Conservation (phyloP, 331 rosid species). For the Malus hybrid region DNA sequence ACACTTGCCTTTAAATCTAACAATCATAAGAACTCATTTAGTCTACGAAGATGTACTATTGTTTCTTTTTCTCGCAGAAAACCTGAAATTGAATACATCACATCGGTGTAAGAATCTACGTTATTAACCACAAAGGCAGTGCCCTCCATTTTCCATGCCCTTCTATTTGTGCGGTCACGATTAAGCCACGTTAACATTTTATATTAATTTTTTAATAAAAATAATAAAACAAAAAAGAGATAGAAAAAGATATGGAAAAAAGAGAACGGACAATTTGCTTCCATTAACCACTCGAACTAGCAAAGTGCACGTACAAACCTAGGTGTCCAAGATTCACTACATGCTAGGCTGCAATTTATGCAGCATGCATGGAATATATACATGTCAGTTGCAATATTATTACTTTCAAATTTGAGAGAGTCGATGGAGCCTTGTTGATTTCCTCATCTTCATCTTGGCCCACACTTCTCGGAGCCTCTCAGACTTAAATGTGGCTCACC, state of each 20-base stretch:
- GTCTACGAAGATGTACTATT: too few relatives aligned
- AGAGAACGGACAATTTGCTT: too few relatives aligned
- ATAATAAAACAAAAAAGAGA: too few relatives aligned
- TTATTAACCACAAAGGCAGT: neutral
- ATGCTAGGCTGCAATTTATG: neutral
- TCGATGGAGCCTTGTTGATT: neutral
- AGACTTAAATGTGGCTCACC: neutral
- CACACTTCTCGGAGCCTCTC: slow-evolving; percentile 1
- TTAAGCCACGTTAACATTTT: too few relatives aligned
- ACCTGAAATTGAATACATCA: too few relatives aligned
- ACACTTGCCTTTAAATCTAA: too few relatives aligned
- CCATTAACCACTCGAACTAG: neutral
- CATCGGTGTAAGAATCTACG: neutral
- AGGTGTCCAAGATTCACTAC: neutral
- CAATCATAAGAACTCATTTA: too few relatives aligned
- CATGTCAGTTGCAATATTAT: neutral
- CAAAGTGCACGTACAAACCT: neutral
- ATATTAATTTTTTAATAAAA: too few relatives aligned
- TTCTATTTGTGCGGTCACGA: too few relatives aligned
- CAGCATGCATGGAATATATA: neutral
- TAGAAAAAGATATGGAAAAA: too few relatives aligned
- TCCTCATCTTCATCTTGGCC: neutral
- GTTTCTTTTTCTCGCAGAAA: neutral
- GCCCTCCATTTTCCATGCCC: too few relatives aligned
- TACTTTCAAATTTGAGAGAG: neutral